Conservation (phyloP, 495 filamentous ascomycete genomes). For the Penicillium waksmanii region DNA sequence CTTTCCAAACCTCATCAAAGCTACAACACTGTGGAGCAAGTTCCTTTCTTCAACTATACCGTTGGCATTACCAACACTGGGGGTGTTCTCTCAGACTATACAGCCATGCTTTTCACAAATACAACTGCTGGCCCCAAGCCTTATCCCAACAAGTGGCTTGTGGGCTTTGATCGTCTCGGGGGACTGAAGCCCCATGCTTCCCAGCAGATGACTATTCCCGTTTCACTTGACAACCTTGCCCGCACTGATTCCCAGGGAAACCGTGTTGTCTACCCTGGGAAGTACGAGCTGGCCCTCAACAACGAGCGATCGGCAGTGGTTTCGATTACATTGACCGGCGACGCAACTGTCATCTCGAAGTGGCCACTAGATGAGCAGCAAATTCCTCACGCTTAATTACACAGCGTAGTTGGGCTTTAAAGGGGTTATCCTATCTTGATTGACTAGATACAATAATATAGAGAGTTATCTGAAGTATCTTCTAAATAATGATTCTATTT, state of each 20-base stretch:
- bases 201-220: slow-evolving; percentile 42
- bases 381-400: slow-evolving; percentile 25
- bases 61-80: slow-evolving; percentile 57
- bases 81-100: slow-evolving; percentile 58
- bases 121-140: slow-evolving; percentile 61
- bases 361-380: slow-evolving; percentile 40
- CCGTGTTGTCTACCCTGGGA: slow-evolving; percentile 66
- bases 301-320: slow-evolving; percentile 36
- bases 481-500: too few relatives aligned
- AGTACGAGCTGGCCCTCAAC: slow-evolving; percentile 63
- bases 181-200: slow-evolving; percentile 44
- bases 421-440: background rate
- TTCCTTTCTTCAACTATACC: slow-evolving; percentile 51
- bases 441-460: too few relatives aligned
- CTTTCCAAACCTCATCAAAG: slow-evolving; percentile 29
- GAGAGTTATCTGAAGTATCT: too few relatives aligned
- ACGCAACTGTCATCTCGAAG: slow-evolving; percentile 31
- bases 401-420: background rate
- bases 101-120: slow-evolving; percentile 58
- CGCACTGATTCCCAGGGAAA: slow-evolving; percentile 62
- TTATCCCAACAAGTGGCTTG: slow-evolving; percentile 65
- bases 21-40: slow-evolving; percentile 34
- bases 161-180: slow-evolving; percentile 59
- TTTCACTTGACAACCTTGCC: slow-evolving; percentile 62
- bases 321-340: slow-evolving; percentile 36